Evolutionary conservation across 2,329 filamentous ascomycete genomes (phyloP).

Genomic region (Xylaria sp.): DNA sequence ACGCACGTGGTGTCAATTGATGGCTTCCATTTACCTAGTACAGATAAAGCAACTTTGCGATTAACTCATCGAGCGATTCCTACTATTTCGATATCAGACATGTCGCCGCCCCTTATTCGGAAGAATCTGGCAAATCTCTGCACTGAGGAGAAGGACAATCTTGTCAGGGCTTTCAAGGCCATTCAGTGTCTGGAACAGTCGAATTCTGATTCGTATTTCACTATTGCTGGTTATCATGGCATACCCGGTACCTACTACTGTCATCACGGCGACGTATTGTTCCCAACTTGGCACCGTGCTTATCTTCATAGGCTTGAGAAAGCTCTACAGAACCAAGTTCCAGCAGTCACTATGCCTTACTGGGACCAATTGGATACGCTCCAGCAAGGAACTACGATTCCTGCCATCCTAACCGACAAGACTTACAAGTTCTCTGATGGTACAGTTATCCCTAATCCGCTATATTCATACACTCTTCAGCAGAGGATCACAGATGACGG

Average conservation of each 20-base stretch:
- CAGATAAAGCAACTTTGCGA: background rate
- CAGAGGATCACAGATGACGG: conserved; percentile 16
- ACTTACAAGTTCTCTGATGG: background rate
- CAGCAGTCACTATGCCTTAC: conserved; percentile 18
- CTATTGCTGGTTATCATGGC: conserved; percentile 23
- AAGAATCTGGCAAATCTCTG: conserved; percentile 19
- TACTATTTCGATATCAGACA: background rate
- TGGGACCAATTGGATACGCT: conserved; percentile 12
- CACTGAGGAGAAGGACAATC: conserved; percentile 19
- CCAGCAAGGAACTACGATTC: background rate
- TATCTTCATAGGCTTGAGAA: conserved; percentile 25
- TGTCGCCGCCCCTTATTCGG: conserved; percentile 4
- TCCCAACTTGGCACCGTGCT: conserved; percentile 29
- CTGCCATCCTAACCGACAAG: conserved; percentile 12
- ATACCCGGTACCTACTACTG: conserved; percentile 24
- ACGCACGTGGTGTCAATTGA: background rate
- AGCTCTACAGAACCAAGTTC: conserved; percentile 19
- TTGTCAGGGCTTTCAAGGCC: conserved; percentile 21
- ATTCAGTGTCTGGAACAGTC: conserved; percentile 8
- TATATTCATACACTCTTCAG: conserved; percentile 23
- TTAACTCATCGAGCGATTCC: background rate
- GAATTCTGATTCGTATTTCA: conserved; percentile 22
- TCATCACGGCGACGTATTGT: conserved; percentile 28
- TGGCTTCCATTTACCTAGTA: background rate
- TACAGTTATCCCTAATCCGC: conserved; percentile 17